Conservation (phyloP, 129 eudicot species). For the carrot (Daucus carota) region DH1_v3.0 NC_030383.2:55918001-55918500, state of each 20-base stretch:
- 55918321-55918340: conserved; percentile 62
- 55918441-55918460: background rate
- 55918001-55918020: conserved; percentile 73
- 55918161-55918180: conserved; percentile 65
- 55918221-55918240: too few species aligned
- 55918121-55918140: conserved; percentile 90
- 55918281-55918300: background rate
- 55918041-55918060: conserved; percentile 34
- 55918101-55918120: conserved; percentile 50
- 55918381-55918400: conserved; percentile 71
- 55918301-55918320: conserved; percentile 86
- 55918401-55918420: conserved; percentile 40
- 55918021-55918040: conserved; percentile 46
- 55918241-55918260: too few species aligned
- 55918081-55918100: conserved; percentile 34
- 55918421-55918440: background rate
- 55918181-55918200: conserved; percentile 76
- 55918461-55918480: background rate
- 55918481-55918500: background rate
- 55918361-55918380: conserved; percentile 62
- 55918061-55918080: conserved; percentile 56
- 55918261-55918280: background rate
- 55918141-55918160: conserved; percentile 84
- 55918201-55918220: conserved; percentile 41
- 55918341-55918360: conserved; percentile 56